Base-by-base conservation (phyloP, 257 asterid species). In the Nicotiana obtusifolia region DNA sequence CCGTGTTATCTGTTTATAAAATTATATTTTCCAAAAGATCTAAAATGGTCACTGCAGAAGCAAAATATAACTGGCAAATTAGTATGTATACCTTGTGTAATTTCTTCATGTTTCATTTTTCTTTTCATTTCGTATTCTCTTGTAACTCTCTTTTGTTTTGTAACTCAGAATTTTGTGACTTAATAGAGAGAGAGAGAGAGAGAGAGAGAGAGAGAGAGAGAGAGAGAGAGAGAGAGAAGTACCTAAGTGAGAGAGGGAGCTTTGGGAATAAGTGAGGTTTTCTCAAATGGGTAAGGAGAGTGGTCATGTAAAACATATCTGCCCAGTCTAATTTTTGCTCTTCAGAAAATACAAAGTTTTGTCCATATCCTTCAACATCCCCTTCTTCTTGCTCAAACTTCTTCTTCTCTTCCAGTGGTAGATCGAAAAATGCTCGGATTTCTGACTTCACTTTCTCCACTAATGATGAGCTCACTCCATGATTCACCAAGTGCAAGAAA, bases 241-340 rank as follows among this genome's bases (percentile, higher is more conserved):
- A 30, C 56, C 77, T 37, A 49, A 68, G 31, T 5, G 77, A 37
- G 16, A 0, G 0, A 0, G 54, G 76, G 5, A 67, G 54, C 30
- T 67, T 35, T 10, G 76, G 76, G 20, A 67, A 67, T 26, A 67
- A 67, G 76, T 67, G 76, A 67, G 76, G 30, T 35, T 37, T 68
- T 68, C 77, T 11, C 0, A 68, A 68, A 37, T 5, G 0, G 17
- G 76, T 35, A 4, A 30, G 76, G 76, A 67, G 30, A 67, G 54
- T 68, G 19, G 53, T 68, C 54, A 68, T 68, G 30, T 68, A 68
- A 68, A 68, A 68, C 54, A 68, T 4, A 10, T 35, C 31, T 2
- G 31, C 56, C 77, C 77, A 68, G 17, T 68, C 56, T 68, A 68
- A 5, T 10, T 68, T 68, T 68, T 37, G 31, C 31, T 68, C 56